Evolutionary conservation across 768 basidiomycete species (phyloP).

Genomic region (Pulveroboletus frians): DNA sequence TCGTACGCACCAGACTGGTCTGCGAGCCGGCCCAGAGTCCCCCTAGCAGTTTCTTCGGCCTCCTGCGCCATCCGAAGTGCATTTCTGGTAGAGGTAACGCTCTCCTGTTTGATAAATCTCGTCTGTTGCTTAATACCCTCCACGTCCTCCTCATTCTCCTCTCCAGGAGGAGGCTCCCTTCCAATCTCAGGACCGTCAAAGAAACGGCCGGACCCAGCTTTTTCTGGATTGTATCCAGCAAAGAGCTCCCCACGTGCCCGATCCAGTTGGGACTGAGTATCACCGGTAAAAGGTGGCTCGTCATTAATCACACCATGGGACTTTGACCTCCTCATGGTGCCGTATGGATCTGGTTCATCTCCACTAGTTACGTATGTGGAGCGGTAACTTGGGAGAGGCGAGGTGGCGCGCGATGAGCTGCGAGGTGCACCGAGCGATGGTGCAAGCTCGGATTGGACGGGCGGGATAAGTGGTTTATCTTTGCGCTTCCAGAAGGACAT

Average conservation of each 20-base stretch:
- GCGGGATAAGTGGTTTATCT: conserved; percentile 60
- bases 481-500: conserved; percentile 56
- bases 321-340: conserved; percentile 24
- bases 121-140: conserved; percentile 96
- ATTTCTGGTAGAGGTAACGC: conserved; percentile 83
- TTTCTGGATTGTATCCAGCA: conserved; percentile 63
- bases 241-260: conserved; percentile 71
- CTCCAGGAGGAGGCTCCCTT: conserved; percentile 49
- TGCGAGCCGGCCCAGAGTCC: conserved; percentile 77
- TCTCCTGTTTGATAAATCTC: conserved; percentile 85
- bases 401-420: conserved; percentile 30
- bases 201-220: conserved; percentile 58
- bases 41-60: conserved; percentile 91
- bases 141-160: conserved; percentile 81
- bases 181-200: conserved; percentile 54
- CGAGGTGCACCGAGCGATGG: conserved; percentile 25
- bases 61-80: conserved; percentile 91
- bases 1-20: conserved; percentile 80
- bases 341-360: conserved; percentile 55
- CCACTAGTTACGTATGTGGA: conserved; percentile 68
- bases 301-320: conserved; percentile 26
- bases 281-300: conserved; percentile 14
- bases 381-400: conserved; percentile 40
- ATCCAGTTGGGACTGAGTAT: conserved; percentile 46
- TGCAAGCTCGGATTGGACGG: conserved; percentile 41